A percentile compares a stretch with the other conserved stretches of the same genome.
phyloP scores from a whole-genome alignment of 2,329 filamentous ascomycete genomes.

The Trichophyton mentagrophytes region DNA sequence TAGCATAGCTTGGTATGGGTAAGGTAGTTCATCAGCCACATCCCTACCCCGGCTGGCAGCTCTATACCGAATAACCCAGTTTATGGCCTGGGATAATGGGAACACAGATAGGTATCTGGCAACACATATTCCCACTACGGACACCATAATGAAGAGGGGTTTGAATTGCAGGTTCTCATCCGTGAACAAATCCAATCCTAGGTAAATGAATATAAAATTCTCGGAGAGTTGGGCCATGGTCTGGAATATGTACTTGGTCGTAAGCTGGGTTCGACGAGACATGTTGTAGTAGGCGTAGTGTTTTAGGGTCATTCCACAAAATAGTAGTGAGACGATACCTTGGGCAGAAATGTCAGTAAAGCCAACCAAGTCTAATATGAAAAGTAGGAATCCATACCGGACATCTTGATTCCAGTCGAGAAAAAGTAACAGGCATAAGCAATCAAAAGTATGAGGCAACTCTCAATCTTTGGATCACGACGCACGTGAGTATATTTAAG shows the following conservation, averaged over 20 bases:
- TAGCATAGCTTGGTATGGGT: conserved; percentile 98
- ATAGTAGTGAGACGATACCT: conserved; percentile 92
- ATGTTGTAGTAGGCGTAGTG: conserved; percentile 99
- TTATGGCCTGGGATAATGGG: conserved; percentile 76
- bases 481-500: conserved; percentile 92
- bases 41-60: conserved; percentile 64
- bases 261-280: conserved; percentile 92
- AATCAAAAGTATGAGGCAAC: conserved; percentile 82
- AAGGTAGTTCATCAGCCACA: conserved; percentile 75
- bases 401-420: conserved; percentile 89
- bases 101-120: conserved; percentile 92
- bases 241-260: conserved; percentile 95
- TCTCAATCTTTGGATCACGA: conserved; percentile 90
- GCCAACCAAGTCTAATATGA: background rate
- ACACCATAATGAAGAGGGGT: conserved; percentile 87
- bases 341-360: background rate
- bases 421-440: conserved; percentile 97
- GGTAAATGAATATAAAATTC: conserved; percentile 99
- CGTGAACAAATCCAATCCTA: conserved; percentile 88
- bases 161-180: conserved; percentile 81
- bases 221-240: conserved; percentile 89
- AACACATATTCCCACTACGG: conserved; percentile 78
- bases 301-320: conserved; percentile 96
- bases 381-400: conserved; percentile 49
- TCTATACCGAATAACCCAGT: conserved; percentile 81